Evolutionary conservation across 2,329 filamentous ascomycete genomes (phyloP), one percentile per base, ranked within the genome.

Genomic region (Calonectria hongkongensis): DNA sequence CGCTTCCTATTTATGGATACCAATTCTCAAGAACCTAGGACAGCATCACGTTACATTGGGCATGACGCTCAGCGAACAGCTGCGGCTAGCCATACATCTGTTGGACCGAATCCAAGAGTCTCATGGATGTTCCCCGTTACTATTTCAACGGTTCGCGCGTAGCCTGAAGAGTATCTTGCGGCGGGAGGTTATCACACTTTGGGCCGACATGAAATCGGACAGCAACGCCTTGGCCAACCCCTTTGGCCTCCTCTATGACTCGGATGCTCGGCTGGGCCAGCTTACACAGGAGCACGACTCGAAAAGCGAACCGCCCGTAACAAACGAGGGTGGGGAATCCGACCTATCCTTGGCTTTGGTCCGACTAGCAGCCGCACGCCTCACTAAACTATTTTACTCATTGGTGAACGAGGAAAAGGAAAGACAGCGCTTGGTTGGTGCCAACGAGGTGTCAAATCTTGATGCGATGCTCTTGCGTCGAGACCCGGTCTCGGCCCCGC

Each of bases 401-500:
- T 74, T 84, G 25, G 76, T 78, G 7, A 47, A 73, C 4, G 70
- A 77, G 43, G 82, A 84, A 50, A 71, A 62, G 45, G 67, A 75
- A 18, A 72, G 67, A 63, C 75, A 78, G 54, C 48, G 62, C 13
- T 64, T 78, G 7, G 50, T 81, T 39, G 72, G 74, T 4, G 50
- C 51, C 4, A 73, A 73, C n/a, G 70, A 79, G 8, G 68, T 84
- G n/a, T 73, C 81, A 13, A 75, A 77, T 8, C 74, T 84, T n/a
- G 84, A 85, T 12, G 75, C 77, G 12, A 81, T 85, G 80, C 76
- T 78, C 48, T 78, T 78, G 33, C 79, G 84, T 9, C 76, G 72
- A 65, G 84, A 85, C 70, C 79, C 81, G 2, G 80, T 84, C 47
- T 75, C 79, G 69, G 82, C 81, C 7, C 76, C 79, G 91, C 75